Base-by-base conservation (phyloP, 495 filamentous ascomycete species). In the Zalerion maritima region DNA sequence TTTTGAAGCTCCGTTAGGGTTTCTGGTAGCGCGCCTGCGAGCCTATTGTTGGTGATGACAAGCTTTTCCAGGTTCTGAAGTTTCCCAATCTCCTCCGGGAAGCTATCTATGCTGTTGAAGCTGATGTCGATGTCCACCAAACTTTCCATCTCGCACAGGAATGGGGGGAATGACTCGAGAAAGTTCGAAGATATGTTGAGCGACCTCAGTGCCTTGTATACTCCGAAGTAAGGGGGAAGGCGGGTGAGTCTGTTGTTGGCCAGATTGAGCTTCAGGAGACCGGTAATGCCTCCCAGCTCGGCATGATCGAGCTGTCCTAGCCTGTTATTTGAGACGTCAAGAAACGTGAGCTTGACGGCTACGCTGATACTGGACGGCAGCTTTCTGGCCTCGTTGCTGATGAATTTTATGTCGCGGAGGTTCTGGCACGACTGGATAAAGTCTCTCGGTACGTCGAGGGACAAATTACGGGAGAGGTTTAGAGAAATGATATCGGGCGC, bases 111-210 rank as follows among this genome's bases (percentile, higher is more conserved):
- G 9, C 71, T 67, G 44, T 99, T 99, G 67, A 99, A 99, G 45
- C 86, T 94, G 45, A 99, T 71, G 41, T 99, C 91, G 10, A 99
- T 71, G 46, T 99, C 87, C 18, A 92, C 79, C 16, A 99, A 58
- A 18, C 75, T 80, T 40, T 71, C 74, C 14, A 99, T 51, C 7
- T 81, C 62, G 51, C 83, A 85, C 19, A 96, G 60, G 44, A 86
- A 87, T 14, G 71, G 59, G 0, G 89, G 89, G 38, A 99, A 92
- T 25, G 67, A 66, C 18, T 78, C 72, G 21, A 99, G 68, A 29
- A 76, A 81, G 45, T 99, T 99, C 2, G 87, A 96, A 1, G 85
- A 91, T 26, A 99, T 57, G 44, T 87, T 89, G 31, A 99, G 52
- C 36, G 70, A 87, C 32, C 89, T 64, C 35, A 99, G 58, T 15